Base-by-base conservation (phyloP, 2,329 filamentous ascomycete species). In the Neofusicoccum parvum region DNA sequence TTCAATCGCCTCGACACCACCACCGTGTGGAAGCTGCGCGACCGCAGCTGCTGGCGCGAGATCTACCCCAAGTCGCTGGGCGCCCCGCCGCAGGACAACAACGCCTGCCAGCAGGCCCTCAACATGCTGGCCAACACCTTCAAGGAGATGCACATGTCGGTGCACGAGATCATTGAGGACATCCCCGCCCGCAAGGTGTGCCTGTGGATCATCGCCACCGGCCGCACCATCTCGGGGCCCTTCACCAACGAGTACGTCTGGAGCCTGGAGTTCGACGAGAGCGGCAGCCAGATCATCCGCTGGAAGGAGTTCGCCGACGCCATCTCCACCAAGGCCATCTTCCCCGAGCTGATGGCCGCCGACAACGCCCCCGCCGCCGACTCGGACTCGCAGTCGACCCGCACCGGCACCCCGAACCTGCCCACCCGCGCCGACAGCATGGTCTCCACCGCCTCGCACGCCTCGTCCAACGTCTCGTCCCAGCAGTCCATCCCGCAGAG, bases 261-360 rank as follows among this genome's bases (percentile, higher is more conserved):
- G 53, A 45, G 45, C 27, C n/a, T 65, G 45, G 54, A 65, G 23
- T 65, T 65, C 56, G 43, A 65, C 56, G 54, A 65, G 46, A 48
- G 11, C 10, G 64, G 64, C 36, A 65, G 17, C 46, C 23, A 53
- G 37, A 32, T 65, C 37, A 45, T 60, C 15, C 54, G 54, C 37
- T 65, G 64, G 64, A 65, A 60, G 37, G 64, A 65, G n/a, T 65
- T 65, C 27, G 45, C 43, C 36, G 64, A 65, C 17, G 37, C 54
- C 32, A 41, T 60, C 45, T 45, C 46, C 23, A 60, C 53, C 37
- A 60, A 37, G 37, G 27, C n/a, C 12, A 14, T 45, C 46, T 62
- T 65, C 65, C 75, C 74, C 10, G 69, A 68, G 65, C 66, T 76
- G 60, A 69, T 66, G 65, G 69, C 46, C 12, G 37, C 62, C 41